Evolutionary conservation across 2,329 filamentous ascomycete genomes (phyloP), one percentile per base, ranked within the genome.

Genomic region (Mycosphaerella arachidis): DNA sequence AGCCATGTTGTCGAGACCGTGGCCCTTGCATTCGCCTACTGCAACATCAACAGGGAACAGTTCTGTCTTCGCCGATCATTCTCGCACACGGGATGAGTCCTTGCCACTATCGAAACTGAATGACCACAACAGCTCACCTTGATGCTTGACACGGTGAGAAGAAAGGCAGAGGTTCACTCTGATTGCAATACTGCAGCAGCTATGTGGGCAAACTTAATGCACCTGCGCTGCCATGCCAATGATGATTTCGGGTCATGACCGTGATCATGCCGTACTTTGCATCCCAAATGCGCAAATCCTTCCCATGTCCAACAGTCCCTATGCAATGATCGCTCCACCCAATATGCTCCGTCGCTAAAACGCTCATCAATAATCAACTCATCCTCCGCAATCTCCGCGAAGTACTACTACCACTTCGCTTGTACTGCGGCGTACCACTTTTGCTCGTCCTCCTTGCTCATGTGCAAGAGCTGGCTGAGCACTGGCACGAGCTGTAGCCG

Each of bases 381-480:
- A n/a, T 43, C 40, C 40, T 43, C 40, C 37, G 37, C 4, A 13
- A n/a, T n/a, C n/a, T n/a, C n/a, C n/a, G n/a, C n/a, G n/a, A 43
- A n/a, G 37, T 20, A 24, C 20, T 30, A 18, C 48, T 53, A 60
- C 40, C 46, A 59, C 57, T 59, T 75, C 16, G 82, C 79, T 61
- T 81, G 79, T 53, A 96, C 86, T 2, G 89, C 91, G 18, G 86
- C 84, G 75, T 88, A 85, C 91, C 91, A 96, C 75, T 91, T 93
- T 75, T 94, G 87, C 76, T 94, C 89, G 67, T 96, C 92, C 67
- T 83, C 84, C 86, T 86, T 85, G 76, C 91, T 87, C 76, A 93
- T 91, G 72, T 86, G 84, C 70, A 94, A 76, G 71, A 93, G 76
- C 81, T 89, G 87, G 31, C 87, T 87, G 68, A 94, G 73, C 35